Evolutionary conservation across 1,139 yeast species (phyloP), one percentile per base, ranked within the genome.

Genomic region (Kodamaea plutei): DNA sequence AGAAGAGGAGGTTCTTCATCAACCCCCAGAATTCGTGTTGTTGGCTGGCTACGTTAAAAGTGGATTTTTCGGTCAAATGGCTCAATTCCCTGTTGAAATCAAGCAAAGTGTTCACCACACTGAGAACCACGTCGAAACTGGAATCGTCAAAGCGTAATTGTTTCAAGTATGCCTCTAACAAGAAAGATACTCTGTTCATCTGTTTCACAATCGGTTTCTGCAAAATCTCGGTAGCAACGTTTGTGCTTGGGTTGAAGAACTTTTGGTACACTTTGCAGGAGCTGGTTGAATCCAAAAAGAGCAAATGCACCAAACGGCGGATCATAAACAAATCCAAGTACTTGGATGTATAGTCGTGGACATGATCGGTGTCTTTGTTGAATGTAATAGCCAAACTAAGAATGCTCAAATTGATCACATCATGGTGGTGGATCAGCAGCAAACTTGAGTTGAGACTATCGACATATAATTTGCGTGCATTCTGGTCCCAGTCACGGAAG

Each of bases 141-240:
- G 28, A 35, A 1, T 30, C 37, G 8, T 38, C 31, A n/a, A 44
- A 35, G 1, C 52, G 47, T 21, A 65, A 45, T 2, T 38, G 33
- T 13, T 40, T 35, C 18, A 61, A 48, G 31, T 52, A 61, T 8
- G 53, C 54, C 33, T 71, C 76, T 20, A 72, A 52, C 5, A 77
- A 44, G 34, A 66, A 62, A 0, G 81, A 67, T 22, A 77, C 43
- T 29, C 67, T 58, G 45, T 66, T 76, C 35, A 76, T 47, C 42
- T 73, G 75, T 35, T 66, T 69, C n/a, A 73, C 38, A 5, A 65
- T 66, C 0, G 82, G 81, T 16, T 48, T 56, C 34, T 44, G 54
- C 15, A 48, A 36, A 4, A 61, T 40, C 13, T 46, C 41, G 10
- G 39, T 34, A 9, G 39, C 39, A 4, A 41, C 37, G 13, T 54